Evolutionary conservation across 768 basidiomycete genomes (phyloP), one percentile per base, ranked within the genome.

Genomic region (Panellus pusillus): DNA sequence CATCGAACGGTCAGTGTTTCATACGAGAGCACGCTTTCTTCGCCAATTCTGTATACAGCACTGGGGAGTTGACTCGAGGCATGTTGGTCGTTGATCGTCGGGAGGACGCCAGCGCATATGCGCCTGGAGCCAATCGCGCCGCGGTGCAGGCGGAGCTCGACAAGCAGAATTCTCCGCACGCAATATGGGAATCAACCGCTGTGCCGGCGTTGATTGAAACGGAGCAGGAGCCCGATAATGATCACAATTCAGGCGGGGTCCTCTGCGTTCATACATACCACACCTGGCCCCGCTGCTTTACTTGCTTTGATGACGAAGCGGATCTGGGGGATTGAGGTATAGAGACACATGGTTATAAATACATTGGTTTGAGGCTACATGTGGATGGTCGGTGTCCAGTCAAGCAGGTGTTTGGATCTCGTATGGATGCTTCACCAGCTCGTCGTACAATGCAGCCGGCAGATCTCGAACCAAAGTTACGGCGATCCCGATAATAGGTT

Each of bases 391-490:
- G 36, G 24, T 32, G 42, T 27, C 41, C 27, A 31, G 7, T 56
- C 46, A 61, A 56, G 50, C 65, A 24, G 63, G 50, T 39, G 61
- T 51, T 58, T 57, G 64, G 27, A 78, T 67, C 65, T 89, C 86
- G 61, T 84, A 95, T 7, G 93, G 92, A 71, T 97, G 93, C 58
- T 83, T 82, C 51, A 92, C 91, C 20, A 96, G 82, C 68, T 92
- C 91, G 43, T 92, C 89, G 63, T 95, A 97, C 5, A 96, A 74
- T 20, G 89, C 90, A 36, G 87, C 62, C 1, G 93, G 93, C 11
- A 98, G 78, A 62, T 98, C 94, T 51, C 93, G 85, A 20, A 98
- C 93, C 37, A 98, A 84, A 0, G 93, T 93, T 14, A 98, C 92
- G 1, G 94, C 92, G 63, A 98, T 92, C 2, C 91, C 92, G 48